phyloP scores from a whole-genome alignment of 1,139 yeast genomes.

The Zygotorulaspora mrakii region DNA sequence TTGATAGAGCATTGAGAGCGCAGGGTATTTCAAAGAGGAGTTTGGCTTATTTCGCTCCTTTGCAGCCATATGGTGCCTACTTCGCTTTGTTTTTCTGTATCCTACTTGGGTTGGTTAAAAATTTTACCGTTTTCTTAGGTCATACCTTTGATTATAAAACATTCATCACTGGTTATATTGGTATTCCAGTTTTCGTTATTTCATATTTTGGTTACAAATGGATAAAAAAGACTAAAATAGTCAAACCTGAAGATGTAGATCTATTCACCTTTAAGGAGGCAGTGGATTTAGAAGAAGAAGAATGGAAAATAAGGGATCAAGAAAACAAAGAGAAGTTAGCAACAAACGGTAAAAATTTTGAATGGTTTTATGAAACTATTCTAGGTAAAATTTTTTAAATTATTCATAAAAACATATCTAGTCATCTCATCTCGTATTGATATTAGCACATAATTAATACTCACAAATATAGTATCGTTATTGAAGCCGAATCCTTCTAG shows the following conservation, averaged over 20 bases:
- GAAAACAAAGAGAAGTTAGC: slow-evolving; percentile 46
- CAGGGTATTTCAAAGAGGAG: slow-evolving; percentile 51
- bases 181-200: slow-evolving; percentile 61
- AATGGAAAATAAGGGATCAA: slow-evolving; percentile 43
- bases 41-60: slow-evolving; percentile 59
- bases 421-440: too few species aligned
- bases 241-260: slow-evolving; percentile 58
- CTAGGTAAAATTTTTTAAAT: slow-evolving; percentile 55
- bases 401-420: too few species aligned
- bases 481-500: too few species aligned
- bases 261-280: slow-evolving; percentile 59
- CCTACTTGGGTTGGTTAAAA: slow-evolving; percentile 62
- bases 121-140: slow-evolving; percentile 65
- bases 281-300: slow-evolving; percentile 65
- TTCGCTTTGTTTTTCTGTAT: slow-evolving; percentile 54
- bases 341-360: slow-evolving; percentile 36
- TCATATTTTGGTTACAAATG: slow-evolving; percentile 59
- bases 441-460: too few species aligned
- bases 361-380: slow-evolving; percentile 55
- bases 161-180: slow-evolving; percentile 76
- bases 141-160: slow-evolving; percentile 52
- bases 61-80: slow-evolving; percentile 63
- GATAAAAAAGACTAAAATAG: slow-evolving; percentile 48
- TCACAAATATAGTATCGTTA: too few species aligned
- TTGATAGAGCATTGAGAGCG: slow-evolving; percentile 60